Evolutionary conservation across 805 yeast species (phyloP), one percentile per base, ranked within the genome.

Genomic region (Cyberlindnera sargentensis): DNA sequence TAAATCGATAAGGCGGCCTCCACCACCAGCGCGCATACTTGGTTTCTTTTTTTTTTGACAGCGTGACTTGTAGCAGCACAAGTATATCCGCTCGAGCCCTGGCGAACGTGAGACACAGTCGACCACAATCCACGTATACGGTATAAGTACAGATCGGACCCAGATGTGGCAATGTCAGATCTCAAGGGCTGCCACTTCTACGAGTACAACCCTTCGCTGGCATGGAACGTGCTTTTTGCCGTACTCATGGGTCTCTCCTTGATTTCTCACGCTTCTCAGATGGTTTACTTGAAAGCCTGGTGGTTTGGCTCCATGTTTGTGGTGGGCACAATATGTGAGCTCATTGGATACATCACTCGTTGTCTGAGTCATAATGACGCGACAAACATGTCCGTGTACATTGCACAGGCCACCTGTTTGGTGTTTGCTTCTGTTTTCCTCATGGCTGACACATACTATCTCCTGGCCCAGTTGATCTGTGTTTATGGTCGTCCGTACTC

Each of bases 371-470:
- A 71, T 25, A 52, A 59, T 37, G 56, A 73, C 49, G 57, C 60
- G 4, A 32, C 51, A n/a, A 56, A 63, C 32, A 49, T 63, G 37
- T 58, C 71, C 41, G 64, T 68, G 27, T 88, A 70, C 55, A 57
- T 83, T 36, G 64, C 79, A 51, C 95, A 88, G 60, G 74, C 83
- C 50, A 73, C 80, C 44, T 71, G 80, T 52, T 63, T 86, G 43
- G 84, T 89, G 0, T 65, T 87, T 39, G 90, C 87, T 0, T 96
- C 96, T 0, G 86, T 85, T 23, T 83, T 88, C 59, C 66, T 84
- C 36, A 83, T 84, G 85, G 95, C 84, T 4, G 95, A 90, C 2
- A 69, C 86, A 4, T 88, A 88, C 64, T 82, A 75, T 53, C 68
- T 80, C 42, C 64, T 87, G 45, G 88, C 84, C 6, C 82, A 84